Evolutionary conservation across 805 yeast genomes (phyloP).

Genomic region (Yamadazyma nakazawae): DNA sequence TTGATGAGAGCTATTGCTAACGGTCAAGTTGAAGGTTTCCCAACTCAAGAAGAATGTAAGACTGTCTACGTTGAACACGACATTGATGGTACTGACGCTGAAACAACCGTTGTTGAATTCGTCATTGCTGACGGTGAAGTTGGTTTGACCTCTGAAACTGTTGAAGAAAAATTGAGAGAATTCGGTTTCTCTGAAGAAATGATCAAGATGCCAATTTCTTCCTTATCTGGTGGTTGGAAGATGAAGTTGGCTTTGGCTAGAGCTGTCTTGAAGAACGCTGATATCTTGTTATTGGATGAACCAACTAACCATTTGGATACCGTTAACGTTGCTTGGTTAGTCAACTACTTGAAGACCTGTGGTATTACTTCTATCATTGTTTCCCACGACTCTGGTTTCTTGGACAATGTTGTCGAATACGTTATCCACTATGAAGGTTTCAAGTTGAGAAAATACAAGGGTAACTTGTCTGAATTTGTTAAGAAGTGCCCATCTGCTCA

Average conservation of each 20-base stretch:
- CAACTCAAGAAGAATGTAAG: slow-evolving; percentile 97
- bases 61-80: slow-evolving; percentile 99
- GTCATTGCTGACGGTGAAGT: slow-evolving; percentile 80
- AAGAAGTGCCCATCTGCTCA: slow-evolving; percentile 98
- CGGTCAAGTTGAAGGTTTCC: slow-evolving; percentile 99
- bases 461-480: slow-evolving; percentile 98
- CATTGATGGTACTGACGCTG: slow-evolving; percentile 97
- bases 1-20: slow-evolving; percentile 95
- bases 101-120: slow-evolving; percentile 89
- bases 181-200: slow-evolving; percentile 93
- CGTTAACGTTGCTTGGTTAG: slow-evolving; percentile 99
- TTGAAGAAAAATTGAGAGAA: slow-evolving; percentile 74
- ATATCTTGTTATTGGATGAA: slow-evolving; percentile 95
- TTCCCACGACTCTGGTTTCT: slow-evolving; percentile 99
- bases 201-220: slow-evolving; percentile 90
- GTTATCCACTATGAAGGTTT: slow-evolving; percentile 99
- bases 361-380: slow-evolving; percentile 98
- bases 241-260: slow-evolving; percentile 99
- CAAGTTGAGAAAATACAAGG: slow-evolving; percentile 99
- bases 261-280: slow-evolving; percentile 98
- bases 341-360: slow-evolving; percentile 97
- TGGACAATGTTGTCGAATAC: slow-evolving; percentile 95
- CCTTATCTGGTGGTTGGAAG: slow-evolving; percentile 99
- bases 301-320: slow-evolving; percentile 99
- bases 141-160: slow-evolving; percentile 67